These are phyloP conservation scores for Sugiyamaella floridensis DNA, from an alignment of 805 yeast species.

Conservation along the genomic window DNA sequence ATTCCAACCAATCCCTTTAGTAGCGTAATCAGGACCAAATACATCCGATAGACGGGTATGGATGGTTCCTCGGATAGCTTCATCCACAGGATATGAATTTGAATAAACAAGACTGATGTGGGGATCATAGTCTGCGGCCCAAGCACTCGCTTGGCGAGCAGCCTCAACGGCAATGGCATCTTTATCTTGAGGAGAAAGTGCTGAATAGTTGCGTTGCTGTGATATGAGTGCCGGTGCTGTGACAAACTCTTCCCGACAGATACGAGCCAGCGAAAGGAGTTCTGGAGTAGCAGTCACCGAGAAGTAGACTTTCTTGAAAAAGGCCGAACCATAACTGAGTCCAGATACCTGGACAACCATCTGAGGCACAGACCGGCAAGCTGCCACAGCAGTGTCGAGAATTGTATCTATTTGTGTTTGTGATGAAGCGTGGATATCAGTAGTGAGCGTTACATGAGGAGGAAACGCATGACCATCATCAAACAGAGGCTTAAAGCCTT, in stretches of 20 bases:
- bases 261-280: constrained; percentile 43
- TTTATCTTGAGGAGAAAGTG: constrained; percentile 24
- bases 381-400: constrained; percentile 52
- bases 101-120: constrained; percentile 70
- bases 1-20: constrained; percentile 49
- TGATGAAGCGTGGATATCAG: constrained; percentile 46
- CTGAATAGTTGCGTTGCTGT: constrained; percentile 20
- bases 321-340: constrained; percentile 43
- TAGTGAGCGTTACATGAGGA: constrained; percentile 72
- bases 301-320: constrained; percentile 48
- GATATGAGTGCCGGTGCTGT: constrained; percentile 20
- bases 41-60: constrained; percentile 61
- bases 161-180: constrained; percentile 28
- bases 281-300: constrained; percentile 41
- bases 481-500: constrained; percentile 63
- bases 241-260: constrained; percentile 33
- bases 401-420: constrained; percentile 54
- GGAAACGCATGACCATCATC: constrained; percentile 62
- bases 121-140: constrained; percentile 63
- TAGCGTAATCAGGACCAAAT: constrained; percentile 41
- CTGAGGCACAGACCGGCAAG: constrained; percentile 39
- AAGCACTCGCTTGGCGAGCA: constrained; percentile 43
- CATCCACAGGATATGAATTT: constrained; percentile 55
- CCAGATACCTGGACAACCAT: constrained; percentile 37
- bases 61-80: constrained; percentile 56